Evolutionary conservation across 1,139 yeast species (phyloP), one percentile per base, ranked within the genome.

Genomic region (Meyerozyma smithsonii): DNA sequence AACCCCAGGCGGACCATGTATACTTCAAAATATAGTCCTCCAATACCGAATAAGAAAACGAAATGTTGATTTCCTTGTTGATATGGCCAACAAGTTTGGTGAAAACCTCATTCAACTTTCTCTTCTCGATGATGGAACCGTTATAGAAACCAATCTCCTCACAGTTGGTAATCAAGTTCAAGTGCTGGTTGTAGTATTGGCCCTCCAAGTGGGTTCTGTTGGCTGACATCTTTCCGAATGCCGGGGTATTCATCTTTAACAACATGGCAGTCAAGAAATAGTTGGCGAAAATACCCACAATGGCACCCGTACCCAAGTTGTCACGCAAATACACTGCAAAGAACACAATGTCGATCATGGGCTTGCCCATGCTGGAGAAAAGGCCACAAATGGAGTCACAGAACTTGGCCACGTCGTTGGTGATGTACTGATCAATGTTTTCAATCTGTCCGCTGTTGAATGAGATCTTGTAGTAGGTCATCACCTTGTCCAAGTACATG

Each of bases 141-240:
- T 89, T 90, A 58, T 89, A 90, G 57, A 90, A 90, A 0, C 96
- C 95, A 54, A 90, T 88, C 59, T 90, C 97, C 63, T 90, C 97
- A 51, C 90, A 84, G 55, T 90, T 90, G 42, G 86, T 83, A 56
- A 88, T 88, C 56, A 90, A 72, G 55, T 87, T 85, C 51, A 89
- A 69, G 55, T 90, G 95, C 47, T 87, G 86, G 51, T 86, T 89
- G 56, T 90, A 85, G 58, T 87, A 90, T 44, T 84, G 84, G 42
- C 97, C 96, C 62, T 90, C 97, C 26, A 90, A 75, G 36, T 77
- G 79, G 4, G 95, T 85, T 59, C 81, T 84, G 36, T 69, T 66
- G 32, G 92, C 79, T 15, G 90, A 77, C 42, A 89, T 65, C 52
- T 76, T 77, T n/a, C 95, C 96, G 59, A 90, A 86, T 20, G 90